Base-by-base conservation (phyloP, 495 filamentous ascomycete genomes). In the Annulohypoxylon nitens region DNA sequence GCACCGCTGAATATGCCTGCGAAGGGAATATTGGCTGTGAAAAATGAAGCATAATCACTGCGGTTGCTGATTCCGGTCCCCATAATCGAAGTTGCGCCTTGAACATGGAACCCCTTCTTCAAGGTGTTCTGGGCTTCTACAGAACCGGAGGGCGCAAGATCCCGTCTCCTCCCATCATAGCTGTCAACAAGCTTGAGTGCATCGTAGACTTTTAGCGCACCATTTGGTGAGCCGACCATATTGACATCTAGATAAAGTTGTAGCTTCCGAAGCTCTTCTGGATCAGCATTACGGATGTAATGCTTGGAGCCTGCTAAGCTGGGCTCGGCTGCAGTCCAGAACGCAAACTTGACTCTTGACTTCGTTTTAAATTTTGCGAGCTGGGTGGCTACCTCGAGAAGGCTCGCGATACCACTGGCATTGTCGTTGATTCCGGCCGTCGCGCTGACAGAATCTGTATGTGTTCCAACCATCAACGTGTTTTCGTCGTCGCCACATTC, bases 201-300 rank as follows among this genome's bases (percentile, higher is more conserved):
- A 72, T 90, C 88, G 71, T 89, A 90, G 71, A 90, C 80, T 69
- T 83, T 85, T 71, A 86, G 83, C 3, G 82, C 82, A 58, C 86
- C 90, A 79, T 91, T 90, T 30, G 89, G 88, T 0, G 83, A 87
- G 18, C 88, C 89, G 53, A 90, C 86, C 89, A 91, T 91, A 77
- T 90, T 88, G 73, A 90, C 88, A 78, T 91, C 89, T 67, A 91
- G 87, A 71, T 90, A 90, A 1, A 90, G 83, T 0, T 81, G 76
- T 66, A 91, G 86, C 54, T 87, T 87, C 12, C 67, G 76, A 23
- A 82, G 79, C 54, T 88, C 88, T 4, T 75, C 78, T 0, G 73
- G 45, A 26, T 78, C 61, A n/a, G 86, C 80, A 18, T 64, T 76
- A 6, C 78, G 73, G 62, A 89, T 81, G 77, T 88, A 90, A 73